Evolutionary conservation across 495 filamentous ascomycete genomes (phyloP), one percentile per base, ranked within the genome.

Genomic region (Aspergillus cristatus): DNA sequence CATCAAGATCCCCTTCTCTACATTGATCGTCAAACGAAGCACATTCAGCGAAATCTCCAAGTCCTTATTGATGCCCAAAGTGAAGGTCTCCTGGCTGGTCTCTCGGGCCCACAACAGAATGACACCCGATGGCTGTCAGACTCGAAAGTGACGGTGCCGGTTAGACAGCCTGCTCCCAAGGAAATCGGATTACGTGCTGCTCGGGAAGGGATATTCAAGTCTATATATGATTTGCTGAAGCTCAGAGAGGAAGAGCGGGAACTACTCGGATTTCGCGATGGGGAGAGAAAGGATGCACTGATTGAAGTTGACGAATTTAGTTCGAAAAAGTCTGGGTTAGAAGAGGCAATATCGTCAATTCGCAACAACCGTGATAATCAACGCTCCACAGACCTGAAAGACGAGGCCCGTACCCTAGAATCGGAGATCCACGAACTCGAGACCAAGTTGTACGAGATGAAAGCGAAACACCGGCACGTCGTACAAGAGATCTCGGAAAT

Each of bases 61-160:
- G 53, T 63, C 17, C 61, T 94, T 3, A 74, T 97, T 18, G 88
- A 97, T 62, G 82, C 84, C 0, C 90, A 97, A 60, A 80, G 81
- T 32, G 74, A 80, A 26, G 85, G 85, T 17, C 68, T 94, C 26
- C 54, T 79, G 2, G 61, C 70, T 37, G 76, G 76, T 7, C 59
- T 76, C 1, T 50, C 51, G 26, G 51, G 41, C 11, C 50, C 58
- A 15, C 43, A 47, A 43, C 15, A 52, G 36, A 51, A 63, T 24
- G 63, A 67, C 41, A 42, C 55, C 7, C 50, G 38, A 31, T 38
- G 58, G 37, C 43, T 46, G 47, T 20, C 52, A 36, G 34, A 47
- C 37, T 20, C 43, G 45, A n/a, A n/a, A 18, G 48, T 67, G n/a
- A 62, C 74, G 12, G 53, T 78, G 8, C 79, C 81, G 1, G 66